These are phyloP conservation scores for Pichia terricola DNA, from an alignment of 1,139 yeast species.

Conservation along the genomic window DNA sequence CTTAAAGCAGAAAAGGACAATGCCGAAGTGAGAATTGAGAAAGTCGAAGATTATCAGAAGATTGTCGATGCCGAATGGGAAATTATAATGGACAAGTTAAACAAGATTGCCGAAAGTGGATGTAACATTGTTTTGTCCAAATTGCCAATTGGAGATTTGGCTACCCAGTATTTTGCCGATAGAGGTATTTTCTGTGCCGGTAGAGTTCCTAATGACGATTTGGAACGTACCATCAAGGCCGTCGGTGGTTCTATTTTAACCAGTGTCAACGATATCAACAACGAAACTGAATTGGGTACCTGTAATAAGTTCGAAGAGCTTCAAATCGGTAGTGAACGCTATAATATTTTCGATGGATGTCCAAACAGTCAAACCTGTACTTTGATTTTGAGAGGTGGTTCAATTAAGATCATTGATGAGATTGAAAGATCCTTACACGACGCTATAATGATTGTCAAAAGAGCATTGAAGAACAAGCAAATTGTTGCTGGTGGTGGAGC, in stretches of 20 bases:
- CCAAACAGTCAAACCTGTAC: constrained; percentile 93
- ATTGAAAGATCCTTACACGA: constrained; percentile 96
- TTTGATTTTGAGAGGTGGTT: constrained; percentile 89
- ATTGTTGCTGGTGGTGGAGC: constrained; percentile 99
- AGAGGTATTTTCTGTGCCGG: constrained; percentile 96
- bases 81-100: constrained; percentile 77
- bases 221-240: constrained; percentile 87
- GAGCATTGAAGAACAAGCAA: constrained; percentile 78
- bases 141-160: constrained; percentile 95
- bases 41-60: constrained; percentile 88
- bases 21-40: constrained; percentile 96
- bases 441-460: constrained; percentile 96
- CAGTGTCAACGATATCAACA: constrained; percentile 70
- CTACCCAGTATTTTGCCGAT: constrained; percentile 97
- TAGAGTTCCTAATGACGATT: constrained; percentile 78
- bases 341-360: constrained; percentile 86
- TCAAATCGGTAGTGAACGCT: constrained; percentile 93
- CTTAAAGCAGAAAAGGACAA: constrained; percentile 97
- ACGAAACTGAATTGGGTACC: constrained; percentile 63
- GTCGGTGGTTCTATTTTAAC: constrained; percentile 91
- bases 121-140: constrained; percentile 90
- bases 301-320: constrained; percentile 83
- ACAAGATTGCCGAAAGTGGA: constrained; percentile 74
- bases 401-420: constrained; percentile 97
- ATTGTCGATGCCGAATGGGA: constrained; percentile 99